Percentiles rank a stretch among this genome's conserved stretches.
Conservation (phyloP, 2,329 filamentous ascomycete genomes). For the Fusarium sp. region DNA sequence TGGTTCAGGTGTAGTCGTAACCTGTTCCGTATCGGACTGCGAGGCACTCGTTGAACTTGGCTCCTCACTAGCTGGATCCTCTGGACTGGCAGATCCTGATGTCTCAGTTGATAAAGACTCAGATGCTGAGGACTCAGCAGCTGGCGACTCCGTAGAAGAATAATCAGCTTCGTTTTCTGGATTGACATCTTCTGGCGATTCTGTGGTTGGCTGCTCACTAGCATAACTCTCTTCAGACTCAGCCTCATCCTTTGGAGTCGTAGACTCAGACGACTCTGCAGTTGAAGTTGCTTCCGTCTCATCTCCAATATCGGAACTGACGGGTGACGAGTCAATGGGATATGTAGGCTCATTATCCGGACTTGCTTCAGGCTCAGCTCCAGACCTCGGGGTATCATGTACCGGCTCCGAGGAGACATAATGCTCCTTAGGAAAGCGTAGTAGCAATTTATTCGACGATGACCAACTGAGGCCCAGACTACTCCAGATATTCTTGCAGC, state of each 20-base stretch:
- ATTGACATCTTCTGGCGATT: not conserved
- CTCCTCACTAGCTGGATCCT: not conserved
- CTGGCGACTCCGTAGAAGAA: not conserved
- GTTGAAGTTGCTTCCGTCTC: not conserved
- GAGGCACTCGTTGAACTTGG: not conserved
- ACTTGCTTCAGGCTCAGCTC: not conserved
- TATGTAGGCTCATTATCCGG: not conserved
- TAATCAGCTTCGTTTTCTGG: too few relatives aligned
- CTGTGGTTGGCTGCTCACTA: too few relatives aligned
- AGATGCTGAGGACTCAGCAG: not conserved
- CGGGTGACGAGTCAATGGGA: not conserved
- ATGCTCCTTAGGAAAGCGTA: not conserved
- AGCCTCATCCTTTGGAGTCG: not conserved
- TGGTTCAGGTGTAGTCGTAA: not conserved
- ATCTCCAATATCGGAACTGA: not conserved
- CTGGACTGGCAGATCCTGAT: not conserved
- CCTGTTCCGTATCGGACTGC: too few relatives aligned
- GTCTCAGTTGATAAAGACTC: not conserved
- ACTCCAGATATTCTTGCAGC: not conserved
- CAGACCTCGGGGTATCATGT: not conserved
- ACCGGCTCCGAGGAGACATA: not conserved
- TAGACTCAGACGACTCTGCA: not conserved
- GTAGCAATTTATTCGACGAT: not conserved
- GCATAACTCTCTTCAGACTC: too few relatives aligned
- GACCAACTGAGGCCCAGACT: not conserved